phyloP scores from a whole-genome alignment of 1,284 basidiomycete genomes.

The Phellinidium pouzarii region DNA sequence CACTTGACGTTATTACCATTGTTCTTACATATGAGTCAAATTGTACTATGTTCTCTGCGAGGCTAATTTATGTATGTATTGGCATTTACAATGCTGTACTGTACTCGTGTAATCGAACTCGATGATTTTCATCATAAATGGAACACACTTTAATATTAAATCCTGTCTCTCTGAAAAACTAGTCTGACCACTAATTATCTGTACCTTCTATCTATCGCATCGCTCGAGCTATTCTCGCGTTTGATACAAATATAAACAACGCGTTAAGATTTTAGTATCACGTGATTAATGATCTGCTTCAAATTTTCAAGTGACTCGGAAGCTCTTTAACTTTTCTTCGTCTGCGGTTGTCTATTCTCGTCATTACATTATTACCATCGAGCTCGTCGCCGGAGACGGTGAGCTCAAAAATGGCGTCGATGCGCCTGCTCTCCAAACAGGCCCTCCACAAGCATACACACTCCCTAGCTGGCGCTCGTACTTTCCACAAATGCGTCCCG shows the following conservation, averaged over 20 bases:
- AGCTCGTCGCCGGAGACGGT: constrained; percentile 5
- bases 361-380: not conserved
- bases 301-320: constrained; percentile 8
- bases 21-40: too few species aligned
- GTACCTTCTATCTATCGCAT: too few species aligned
- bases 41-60: too few species aligned
- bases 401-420: constrained; percentile 10
- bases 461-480: constrained; percentile 3
- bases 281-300: not conserved
- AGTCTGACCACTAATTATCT: too few species aligned
- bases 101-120: too few species aligned
- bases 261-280: not conserved
- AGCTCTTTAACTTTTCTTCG: not conserved
- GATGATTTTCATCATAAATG: too few species aligned
- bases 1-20: too few species aligned
- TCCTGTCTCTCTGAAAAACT: too few species aligned
- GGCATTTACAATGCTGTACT: too few species aligned
- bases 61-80: too few species aligned
- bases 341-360: not conserved
- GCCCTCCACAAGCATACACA: not conserved
- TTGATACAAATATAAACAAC: not conserved
- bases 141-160: too few species aligned
- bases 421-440: constrained; percentile 13
- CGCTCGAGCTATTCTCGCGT: too few species aligned
- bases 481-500: constrained; percentile 9